Evolutionary conservation across 345 rosid genomes (phyloP), one percentile per base, ranked within the genome.

Genomic region (Stellera chamaejasme): DNA sequence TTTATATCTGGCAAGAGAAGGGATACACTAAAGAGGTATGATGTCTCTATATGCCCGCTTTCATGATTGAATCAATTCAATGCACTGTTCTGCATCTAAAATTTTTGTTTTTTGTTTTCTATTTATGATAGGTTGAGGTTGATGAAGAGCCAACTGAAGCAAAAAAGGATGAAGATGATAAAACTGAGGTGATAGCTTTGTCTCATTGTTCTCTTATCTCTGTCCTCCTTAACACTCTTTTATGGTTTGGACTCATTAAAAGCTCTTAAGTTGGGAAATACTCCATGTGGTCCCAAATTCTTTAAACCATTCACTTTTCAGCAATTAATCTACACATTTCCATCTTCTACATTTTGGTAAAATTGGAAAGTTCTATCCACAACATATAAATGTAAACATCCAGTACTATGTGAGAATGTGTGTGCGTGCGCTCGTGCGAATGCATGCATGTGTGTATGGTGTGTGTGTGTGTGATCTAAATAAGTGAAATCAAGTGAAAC

Each of bases 1-100:
- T 93, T 46, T 93, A 84, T 71, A 89, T 90, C 2, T 93, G 99
- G 99, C 94, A 81, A 76, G 97, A 93, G 68, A 93, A 93, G 47
- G 99, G 99, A 55, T 72, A 65, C 66, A 89, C 99, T 50, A 93
- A 87, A 75, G 99, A 93, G 94, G 99, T 93, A 70, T 51, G 55
- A 15, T 57, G 41, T 13, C 36, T 23, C 23, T 32, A 25, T 32
- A 27, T 28, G 6, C 28, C 13, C 15, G 14, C 44, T 25, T 32
- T 25, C 45, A 23, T 56, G 28, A 15, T 11, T 13, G 32, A 43
- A 13, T 48, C 26, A 47, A 42, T 16, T 48, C 26, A 47, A 42
- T 16, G 27, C 13, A 50, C 11, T 16, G 1, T 39, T 42, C 26
- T 43, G 43, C 41, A 15, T 42, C 23, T 19, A 19, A 19, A 23